These are phyloP conservation scores for Corchorus olitorius DNA, from an alignment of 345 rosid species.

Conservation along the genomic window DNA sequence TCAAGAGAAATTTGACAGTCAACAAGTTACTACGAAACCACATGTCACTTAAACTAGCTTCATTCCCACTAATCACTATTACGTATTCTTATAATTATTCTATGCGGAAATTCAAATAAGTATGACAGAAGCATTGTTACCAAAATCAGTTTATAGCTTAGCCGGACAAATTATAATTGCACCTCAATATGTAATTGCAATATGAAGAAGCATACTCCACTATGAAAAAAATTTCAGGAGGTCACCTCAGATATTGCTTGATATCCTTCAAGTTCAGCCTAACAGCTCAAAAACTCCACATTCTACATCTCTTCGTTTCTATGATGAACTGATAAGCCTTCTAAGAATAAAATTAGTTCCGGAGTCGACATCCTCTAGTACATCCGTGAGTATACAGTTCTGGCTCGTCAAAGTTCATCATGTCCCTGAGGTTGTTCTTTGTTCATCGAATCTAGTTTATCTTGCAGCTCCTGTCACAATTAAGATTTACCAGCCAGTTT, in stretches of 20 bases:
- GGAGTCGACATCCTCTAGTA: slow-evolving; percentile 24
- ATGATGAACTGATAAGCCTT: background rate
- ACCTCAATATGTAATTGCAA: slow-evolving; percentile 13
- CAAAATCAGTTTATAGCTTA: slow-evolving; percentile 11
- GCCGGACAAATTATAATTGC: background rate
- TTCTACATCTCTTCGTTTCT: slow-evolving; percentile 11
- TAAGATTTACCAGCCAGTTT: slow-evolving; percentile 18
- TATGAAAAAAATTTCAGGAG: slow-evolving; percentile 7
- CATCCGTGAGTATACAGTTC: slow-evolving; percentile 13
- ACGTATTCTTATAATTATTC: background rate
- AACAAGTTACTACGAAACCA: background rate
- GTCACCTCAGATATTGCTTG: slow-evolving; percentile 11
- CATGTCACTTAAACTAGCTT: background rate
- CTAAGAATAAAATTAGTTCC: background rate
- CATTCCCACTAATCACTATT: background rate
- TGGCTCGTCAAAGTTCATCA: slow-evolving; percentile 63
- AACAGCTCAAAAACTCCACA: slow-evolving; percentile 14
- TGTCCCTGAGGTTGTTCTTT: slow-evolving; percentile 59
- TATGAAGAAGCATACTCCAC: slow-evolving; percentile 19
- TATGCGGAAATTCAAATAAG: background rate
- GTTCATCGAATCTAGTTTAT: slow-evolving; percentile 68
- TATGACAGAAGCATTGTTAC: slow-evolving; percentile 6
- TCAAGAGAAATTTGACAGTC: background rate
- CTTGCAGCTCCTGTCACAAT: slow-evolving; percentile 62
- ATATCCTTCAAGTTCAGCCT: slow-evolving; percentile 9